These are phyloP conservation scores for Hypoxylon crocopeplum DNA, from an alignment of 495 filamentous ascomycete genomes.

Conservation along the genomic window DNA sequence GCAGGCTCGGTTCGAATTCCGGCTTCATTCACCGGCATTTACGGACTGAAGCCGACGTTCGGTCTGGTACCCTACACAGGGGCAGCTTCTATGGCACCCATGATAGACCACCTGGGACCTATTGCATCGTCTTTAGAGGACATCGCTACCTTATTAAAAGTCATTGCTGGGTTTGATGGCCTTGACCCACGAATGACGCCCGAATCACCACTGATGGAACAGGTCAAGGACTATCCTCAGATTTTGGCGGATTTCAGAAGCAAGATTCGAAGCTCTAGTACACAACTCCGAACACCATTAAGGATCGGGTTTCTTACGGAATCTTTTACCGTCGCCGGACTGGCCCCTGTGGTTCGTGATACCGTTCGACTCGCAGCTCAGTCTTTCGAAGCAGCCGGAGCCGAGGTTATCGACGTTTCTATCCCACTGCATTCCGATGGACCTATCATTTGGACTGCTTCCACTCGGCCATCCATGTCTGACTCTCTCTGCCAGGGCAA, in stretches of 20 bases:
- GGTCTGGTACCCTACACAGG: constrained; percentile 44
- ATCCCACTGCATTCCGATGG: constrained; percentile 59
- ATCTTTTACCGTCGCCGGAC: constrained; percentile 1
- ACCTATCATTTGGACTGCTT: constrained; percentile 58
- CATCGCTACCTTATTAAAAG: constrained; percentile 49
- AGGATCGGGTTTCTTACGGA: constrained; percentile 1
- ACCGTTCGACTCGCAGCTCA: constrained; percentile 50
- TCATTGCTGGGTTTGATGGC: constrained; percentile 56
- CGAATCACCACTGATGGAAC: constrained; percentile 37
- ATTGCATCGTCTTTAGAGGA: constrained; percentile 51
- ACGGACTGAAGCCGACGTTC: constrained; percentile 47
- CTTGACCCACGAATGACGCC: constrained; percentile 52
- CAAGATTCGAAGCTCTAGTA: not conserved
- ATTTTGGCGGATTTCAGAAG: constrained; percentile 5
- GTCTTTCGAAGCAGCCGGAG: constrained; percentile 54
- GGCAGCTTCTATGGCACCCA: constrained; percentile 44
- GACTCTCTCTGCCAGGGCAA: constrained; percentile 48
- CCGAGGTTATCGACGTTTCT: constrained; percentile 56
- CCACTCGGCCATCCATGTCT: constrained; percentile 51
- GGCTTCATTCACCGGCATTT: constrained; percentile 41
- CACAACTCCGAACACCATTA: not conserved
- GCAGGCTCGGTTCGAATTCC: constrained; percentile 77
- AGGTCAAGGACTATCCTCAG: constrained; percentile 42
- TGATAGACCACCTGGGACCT: constrained; percentile 50
- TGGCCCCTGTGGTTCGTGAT: constrained; percentile 42